Evolutionary conservation across 2,329 filamentous ascomycete species (phyloP).

Genomic region (Escovopsis sp.): DNA sequence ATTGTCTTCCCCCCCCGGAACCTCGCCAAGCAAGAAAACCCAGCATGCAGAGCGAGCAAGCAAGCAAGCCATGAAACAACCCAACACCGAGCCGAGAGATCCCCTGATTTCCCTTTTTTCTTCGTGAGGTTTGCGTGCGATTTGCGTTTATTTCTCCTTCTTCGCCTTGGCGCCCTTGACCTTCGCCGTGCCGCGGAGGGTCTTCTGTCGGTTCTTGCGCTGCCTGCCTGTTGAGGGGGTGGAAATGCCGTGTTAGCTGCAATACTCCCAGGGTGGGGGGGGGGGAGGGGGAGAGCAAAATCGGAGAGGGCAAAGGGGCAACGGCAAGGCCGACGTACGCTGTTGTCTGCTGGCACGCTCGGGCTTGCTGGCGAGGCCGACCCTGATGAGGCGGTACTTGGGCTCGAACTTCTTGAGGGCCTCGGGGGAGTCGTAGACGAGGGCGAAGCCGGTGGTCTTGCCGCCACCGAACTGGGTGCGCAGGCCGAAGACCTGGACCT

Average conservation of each 20-base stretch:
- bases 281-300: too few relatives aligned
- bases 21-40: too few relatives aligned
- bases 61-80: conserved; percentile 6
- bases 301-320: too few relatives aligned
- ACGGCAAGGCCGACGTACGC: too few relatives aligned
- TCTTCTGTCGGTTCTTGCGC: conserved; percentile 99
- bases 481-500: conserved; percentile 96
- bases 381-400: conserved; percentile 88
- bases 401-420: conserved; percentile 99
- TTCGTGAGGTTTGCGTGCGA: background rate
- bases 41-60: too few relatives aligned
- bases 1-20: too few relatives aligned
- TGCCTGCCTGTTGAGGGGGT: conserved; percentile 71
- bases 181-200: conserved; percentile 95
- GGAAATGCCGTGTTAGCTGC: too few relatives aligned
- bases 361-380: conserved; percentile 83
- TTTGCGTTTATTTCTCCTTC: conserved; percentile 69
- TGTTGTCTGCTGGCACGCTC: conserved; percentile 98
- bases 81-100: conserved; percentile 13
- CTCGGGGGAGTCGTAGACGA: conserved; percentile 96
- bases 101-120: background rate
- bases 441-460: conserved; percentile 98
- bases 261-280: too few relatives aligned
- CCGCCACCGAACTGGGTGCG: conserved; percentile 98
- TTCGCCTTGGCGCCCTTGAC: conserved; percentile 88